Percentiles rank a stretch among this genome's conserved stretches.
These are phyloP conservation scores for Phialemoniopsis sp. DNA, from an alignment of 2,329 filamentous ascomycete genomes.

Conservation along the genomic window DNA sequence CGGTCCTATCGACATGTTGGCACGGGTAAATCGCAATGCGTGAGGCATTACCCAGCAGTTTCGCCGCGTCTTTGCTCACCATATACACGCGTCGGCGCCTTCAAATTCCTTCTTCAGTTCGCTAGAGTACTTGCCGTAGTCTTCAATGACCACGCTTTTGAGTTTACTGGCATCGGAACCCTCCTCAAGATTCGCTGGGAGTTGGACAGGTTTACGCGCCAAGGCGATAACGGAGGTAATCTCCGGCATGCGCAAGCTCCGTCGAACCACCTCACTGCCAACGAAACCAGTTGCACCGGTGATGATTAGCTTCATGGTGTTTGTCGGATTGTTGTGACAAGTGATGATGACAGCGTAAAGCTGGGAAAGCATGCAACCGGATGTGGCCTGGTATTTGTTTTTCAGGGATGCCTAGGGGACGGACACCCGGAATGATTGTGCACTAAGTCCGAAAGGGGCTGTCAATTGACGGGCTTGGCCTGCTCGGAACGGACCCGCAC, in stretches of 20 bases:
- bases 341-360: no score
- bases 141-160: conserved; percentile 28
- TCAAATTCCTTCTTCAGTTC: conserved; percentile 30
- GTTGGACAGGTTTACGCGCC: conserved; percentile 26
- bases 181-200: conserved; percentile 13
- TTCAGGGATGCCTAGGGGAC: no score
- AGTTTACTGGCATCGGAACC: conserved; percentile 27
- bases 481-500: no score
- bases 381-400: no score
- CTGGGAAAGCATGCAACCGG: no score
- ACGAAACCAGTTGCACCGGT: conserved; percentile 37
- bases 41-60: no score
- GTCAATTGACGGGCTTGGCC: no score
- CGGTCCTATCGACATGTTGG: conserved; percentile 26
- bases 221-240: conserved; percentile 36
- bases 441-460: no score
- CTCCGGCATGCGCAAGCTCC: conserved; percentile 26
- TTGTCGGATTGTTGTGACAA: no score
- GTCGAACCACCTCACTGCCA: conserved; percentile 36
- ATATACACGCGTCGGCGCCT: conserved; percentile 37
- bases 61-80: conserved; percentile 20
- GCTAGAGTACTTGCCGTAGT: conserved; percentile 35
- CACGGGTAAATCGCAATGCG: conserved; percentile 2
- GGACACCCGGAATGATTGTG: no score
- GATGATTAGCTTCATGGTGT: conserved; percentile 36